phyloP scores from a whole-genome alignment of 768 basidiomycete species.

The Mycena belliarum region DNA sequence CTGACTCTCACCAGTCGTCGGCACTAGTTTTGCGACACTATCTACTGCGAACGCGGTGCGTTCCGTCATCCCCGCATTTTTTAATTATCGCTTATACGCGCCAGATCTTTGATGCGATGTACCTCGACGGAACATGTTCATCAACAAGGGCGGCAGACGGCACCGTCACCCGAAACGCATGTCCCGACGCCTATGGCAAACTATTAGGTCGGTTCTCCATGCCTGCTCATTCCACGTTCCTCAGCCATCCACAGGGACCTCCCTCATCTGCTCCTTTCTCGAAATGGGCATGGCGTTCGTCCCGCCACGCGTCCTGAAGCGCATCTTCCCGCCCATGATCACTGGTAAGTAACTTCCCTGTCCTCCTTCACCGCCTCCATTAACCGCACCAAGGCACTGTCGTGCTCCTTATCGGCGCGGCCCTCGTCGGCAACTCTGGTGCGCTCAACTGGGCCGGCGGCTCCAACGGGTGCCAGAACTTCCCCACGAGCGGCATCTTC shows the following conservation, averaged over 20 bases:
- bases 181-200: slow-evolving; percentile 81
- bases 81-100: no score
- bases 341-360: slow-evolving; percentile 47
- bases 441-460: slow-evolving; percentile 78
- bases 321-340: slow-evolving; percentile 79
- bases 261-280: slow-evolving; percentile 74
- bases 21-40: slow-evolving; percentile 6
- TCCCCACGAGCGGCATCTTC: slow-evolving; percentile 69
- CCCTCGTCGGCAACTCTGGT: slow-evolving; percentile 66
- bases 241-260: slow-evolving; percentile 51
- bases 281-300: slow-evolving; percentile 81
- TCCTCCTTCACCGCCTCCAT: background rate
- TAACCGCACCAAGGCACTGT: slow-evolving; percentile 55
- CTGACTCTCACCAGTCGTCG: slow-evolving; percentile 34
- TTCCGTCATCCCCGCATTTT: background rate
- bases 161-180: slow-evolving; percentile 55
- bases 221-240: no score
- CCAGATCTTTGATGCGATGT: slow-evolving; percentile 73
- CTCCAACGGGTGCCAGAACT: slow-evolving; percentile 63
- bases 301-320: slow-evolving; percentile 60
- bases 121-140: slow-evolving; percentile 77
- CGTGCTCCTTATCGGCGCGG: slow-evolving; percentile 75
- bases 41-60: slow-evolving; percentile 38
- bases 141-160: slow-evolving; percentile 59
- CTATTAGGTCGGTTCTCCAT: slow-evolving; percentile 54